Conservation (phyloP, 495 filamentous ascomycete species). For the Hyaloscypha bicolor region DNA sequence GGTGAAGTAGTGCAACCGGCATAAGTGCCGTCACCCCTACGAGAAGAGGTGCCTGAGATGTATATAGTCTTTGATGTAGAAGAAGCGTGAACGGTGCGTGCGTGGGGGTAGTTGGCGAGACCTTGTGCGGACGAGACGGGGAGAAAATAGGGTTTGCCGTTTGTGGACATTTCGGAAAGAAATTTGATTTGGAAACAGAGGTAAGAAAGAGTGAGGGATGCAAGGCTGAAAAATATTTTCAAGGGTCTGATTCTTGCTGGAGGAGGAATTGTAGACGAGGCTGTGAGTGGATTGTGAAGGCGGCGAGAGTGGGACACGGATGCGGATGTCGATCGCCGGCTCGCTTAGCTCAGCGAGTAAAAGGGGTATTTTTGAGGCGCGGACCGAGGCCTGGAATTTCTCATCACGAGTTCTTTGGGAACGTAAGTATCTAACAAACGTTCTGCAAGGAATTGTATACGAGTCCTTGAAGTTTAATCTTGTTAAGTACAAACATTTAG, state of each 20-base stretch:
- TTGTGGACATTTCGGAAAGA: background rate
- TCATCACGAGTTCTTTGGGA: too few relatives aligned
- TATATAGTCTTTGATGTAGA: conserved; percentile 1
- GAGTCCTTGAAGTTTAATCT: too few relatives aligned
- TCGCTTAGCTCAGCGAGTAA: background rate
- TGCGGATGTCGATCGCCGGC: background rate
- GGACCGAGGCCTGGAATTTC: background rate
- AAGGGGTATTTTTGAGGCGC: background rate
- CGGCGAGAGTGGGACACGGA: background rate
- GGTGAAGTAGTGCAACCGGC: conserved; percentile 3
- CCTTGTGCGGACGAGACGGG: conserved; percentile 10
- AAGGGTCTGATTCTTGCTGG: too few relatives aligned
- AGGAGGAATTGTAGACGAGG: background rate
- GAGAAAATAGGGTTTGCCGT: conserved; percentile 13
- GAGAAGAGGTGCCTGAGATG: conserved; percentile 11
- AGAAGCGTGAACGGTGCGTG: background rate
- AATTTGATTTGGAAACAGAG: too few relatives aligned
- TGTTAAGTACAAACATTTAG: too few relatives aligned
- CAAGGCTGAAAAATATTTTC: background rate
- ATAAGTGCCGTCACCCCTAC: conserved; percentile 13
- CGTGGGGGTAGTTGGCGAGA: conserved; percentile 15
- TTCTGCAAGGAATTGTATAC: too few relatives aligned
- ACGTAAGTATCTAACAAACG: too few relatives aligned
- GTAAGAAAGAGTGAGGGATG: background rate
- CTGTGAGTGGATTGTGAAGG: background rate